These are phyloP conservation scores for Candida michaelii DNA, from an alignment of 805 yeast species.

Conservation along the genomic window DNA sequence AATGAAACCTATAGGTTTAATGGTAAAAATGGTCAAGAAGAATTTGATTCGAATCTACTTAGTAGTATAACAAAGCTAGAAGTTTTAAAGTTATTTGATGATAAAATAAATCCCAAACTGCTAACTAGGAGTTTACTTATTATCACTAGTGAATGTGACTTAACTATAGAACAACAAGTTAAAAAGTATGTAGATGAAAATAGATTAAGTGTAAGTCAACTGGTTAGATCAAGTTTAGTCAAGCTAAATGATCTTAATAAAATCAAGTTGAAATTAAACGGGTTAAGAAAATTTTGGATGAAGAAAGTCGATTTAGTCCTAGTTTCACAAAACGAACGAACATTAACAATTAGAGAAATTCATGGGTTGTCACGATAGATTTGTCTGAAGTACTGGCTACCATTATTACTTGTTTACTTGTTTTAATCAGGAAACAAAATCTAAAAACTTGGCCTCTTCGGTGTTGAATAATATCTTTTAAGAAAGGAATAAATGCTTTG, in stretches of 20 bases:
- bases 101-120: constrained; percentile 11
- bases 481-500: no score
- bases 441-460: no score
- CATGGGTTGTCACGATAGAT: not conserved
- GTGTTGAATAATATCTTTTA: no score
- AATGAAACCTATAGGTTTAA: constrained; percentile 43
- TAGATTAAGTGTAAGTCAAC: constrained; percentile 1
- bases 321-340: not conserved
- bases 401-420: no score
- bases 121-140: constrained; percentile 4
- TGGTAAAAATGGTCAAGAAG: constrained; percentile 28
- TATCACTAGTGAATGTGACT: constrained; percentile 6
- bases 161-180: not conserved
- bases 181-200: not conserved
- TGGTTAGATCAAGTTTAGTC: not conserved
- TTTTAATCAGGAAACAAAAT: no score
- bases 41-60: constrained; percentile 32
- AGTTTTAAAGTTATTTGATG: constrained; percentile 3
- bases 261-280: not conserved
- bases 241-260: not conserved
- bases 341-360: not conserved
- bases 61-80: constrained; percentile 23
- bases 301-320: not conserved
- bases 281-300: not conserved
- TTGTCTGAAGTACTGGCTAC: no score